Base-by-base conservation (phyloP, 179 eudicot species). In the Heliamphora ciliata region DNA sequence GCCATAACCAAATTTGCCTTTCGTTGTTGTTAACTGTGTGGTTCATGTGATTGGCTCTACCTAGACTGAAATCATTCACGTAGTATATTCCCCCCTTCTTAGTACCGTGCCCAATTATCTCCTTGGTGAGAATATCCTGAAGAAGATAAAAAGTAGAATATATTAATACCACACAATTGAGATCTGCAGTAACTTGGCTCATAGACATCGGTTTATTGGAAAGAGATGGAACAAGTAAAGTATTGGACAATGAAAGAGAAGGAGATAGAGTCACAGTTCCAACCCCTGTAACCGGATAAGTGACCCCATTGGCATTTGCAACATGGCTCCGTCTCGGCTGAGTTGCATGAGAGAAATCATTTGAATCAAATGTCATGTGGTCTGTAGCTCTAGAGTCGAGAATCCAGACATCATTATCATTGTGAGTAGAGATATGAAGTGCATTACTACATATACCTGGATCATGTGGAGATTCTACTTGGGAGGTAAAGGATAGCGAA, bases 71-170 rank as follows among this genome's bases (percentile, higher is more conserved):
- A 17, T 70, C 83, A 76, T 69, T 73, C 8, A 68, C 52, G 55
- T 68, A 77, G 9, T 84, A 84, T 6, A 81, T 18, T 0, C 78
- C 81, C 48, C 46, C 73, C 11, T 63, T 56, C 51, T 79, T 71
- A 31, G 40, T 31, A 31, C 40, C 40, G 1, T 1, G 40, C 40
- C 40, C 40, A 31, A 31, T 31, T 31, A 31, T 31, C 40, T 31
- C 40, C 40, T 31, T 31, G 40, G 40, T 31, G 40, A 31, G 40
- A 31, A 31, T 31, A 31, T 31, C 40, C 40, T 31, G 40, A 31
- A 31, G 40, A 31, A 31, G 40, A 31, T 1, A 31, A 17, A 61
- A 61, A 4, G 24, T 61, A 61, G 66, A 4, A 61, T 61, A 61
- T 18, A 61, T 17, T 1, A 61, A 4, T 4, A 61, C 66, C 66